Percentiles rank a stretch among this genome's conserved stretches.
Conservation (phyloP, 2,329 filamentous ascomycete genomes). For the Scytalidium sp. region DNA sequence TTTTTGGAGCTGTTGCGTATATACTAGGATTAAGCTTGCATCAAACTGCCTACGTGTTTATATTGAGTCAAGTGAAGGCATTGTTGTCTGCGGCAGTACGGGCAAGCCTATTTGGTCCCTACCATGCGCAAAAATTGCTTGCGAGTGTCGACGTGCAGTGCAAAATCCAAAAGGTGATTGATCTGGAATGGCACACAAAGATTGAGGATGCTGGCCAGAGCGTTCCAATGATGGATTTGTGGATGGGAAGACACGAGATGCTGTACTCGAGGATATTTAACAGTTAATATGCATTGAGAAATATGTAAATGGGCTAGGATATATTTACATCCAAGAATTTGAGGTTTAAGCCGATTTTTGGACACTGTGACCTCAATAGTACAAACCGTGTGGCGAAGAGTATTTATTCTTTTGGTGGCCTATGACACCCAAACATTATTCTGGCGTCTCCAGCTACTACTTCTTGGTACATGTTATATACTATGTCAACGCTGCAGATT, state of each 20-base stretch:
- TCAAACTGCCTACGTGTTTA: constrained; percentile 71
- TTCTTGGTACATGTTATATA: too few relatives aligned
- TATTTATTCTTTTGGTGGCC: too few relatives aligned
- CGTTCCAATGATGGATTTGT: constrained; percentile 76
- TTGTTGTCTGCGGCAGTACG: constrained; percentile 74
- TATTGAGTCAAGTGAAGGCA: constrained; percentile 74
- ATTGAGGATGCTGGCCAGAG: constrained; percentile 70
- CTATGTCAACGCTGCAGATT: too few relatives aligned
- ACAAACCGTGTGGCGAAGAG: too few relatives aligned
- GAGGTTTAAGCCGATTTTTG: too few relatives aligned
- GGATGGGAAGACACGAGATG: constrained; percentile 79
- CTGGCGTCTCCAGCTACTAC: too few relatives aligned
- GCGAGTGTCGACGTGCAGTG: constrained; percentile 57
- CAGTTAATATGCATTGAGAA: constrained; percentile 53
- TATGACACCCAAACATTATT: too few relatives aligned
- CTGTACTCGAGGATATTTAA: constrained; percentile 87
- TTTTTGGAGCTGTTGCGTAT: constrained; percentile 65
- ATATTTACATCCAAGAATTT: too few relatives aligned
- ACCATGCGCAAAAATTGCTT: constrained; percentile 72
- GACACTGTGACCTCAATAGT: too few relatives aligned
- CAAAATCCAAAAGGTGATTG: constrained; percentile 56
- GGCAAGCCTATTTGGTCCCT: constrained; percentile 76
- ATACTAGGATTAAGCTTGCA: constrained; percentile 57
- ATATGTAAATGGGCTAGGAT: too few relatives aligned
- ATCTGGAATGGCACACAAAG: constrained; percentile 54